Base-by-base conservation (phyloP, 2,329 filamentous ascomycete genomes). In the Lasiodiplodia gonubiensis region DNA sequence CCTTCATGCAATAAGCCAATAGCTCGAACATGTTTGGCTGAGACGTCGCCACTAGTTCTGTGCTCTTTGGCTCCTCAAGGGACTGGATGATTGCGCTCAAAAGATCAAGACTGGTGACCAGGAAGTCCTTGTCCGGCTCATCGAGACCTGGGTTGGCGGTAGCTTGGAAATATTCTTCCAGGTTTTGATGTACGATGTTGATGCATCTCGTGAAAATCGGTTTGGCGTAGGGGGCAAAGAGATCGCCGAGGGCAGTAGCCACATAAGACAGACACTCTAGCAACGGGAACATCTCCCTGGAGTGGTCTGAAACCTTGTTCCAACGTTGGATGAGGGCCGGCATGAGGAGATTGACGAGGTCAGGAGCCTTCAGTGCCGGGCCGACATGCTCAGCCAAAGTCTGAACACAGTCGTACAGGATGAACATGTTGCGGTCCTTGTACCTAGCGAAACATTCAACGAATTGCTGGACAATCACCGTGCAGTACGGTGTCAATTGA, bases 351-450 rank as follows among this genome's bases (percentile, higher is more conserved):
- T 91, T 87, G 49, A 94, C 89, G n/a, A 97, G 86, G 64, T 94
- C 88, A 7, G 91, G 91, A 69, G 88, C 86, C n/a, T 93, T 91
- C 71, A 99, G 84, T 39, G 91, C 88, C 7, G 90, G 89, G 12
- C 93, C 93, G 66, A 98, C 91, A 75, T 93, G 91, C 79, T 99
- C 95, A 3, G 95, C 95, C 67, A 99, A 84, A 0, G 95, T 99
- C 81, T 99, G 95, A 39, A 99, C 92, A 78, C 95, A 98, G 81
- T 99, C 95, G 82, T 99, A 99, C 39, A 99, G 87, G 66, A 98
- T 96, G 82, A 96, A 97, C 89, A 98, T 97, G 82, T 99, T 99
- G 74, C 93, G 90, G 80, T 98, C 94, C 85, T 99, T 98, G 87
- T 98, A 99, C 80, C 92, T 93, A 64, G 85, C 87, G 80, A 99